phyloP scores from a whole-genome alignment of 2,329 filamentous ascomycete genomes.

The Colletotrichum sidae region DNA sequence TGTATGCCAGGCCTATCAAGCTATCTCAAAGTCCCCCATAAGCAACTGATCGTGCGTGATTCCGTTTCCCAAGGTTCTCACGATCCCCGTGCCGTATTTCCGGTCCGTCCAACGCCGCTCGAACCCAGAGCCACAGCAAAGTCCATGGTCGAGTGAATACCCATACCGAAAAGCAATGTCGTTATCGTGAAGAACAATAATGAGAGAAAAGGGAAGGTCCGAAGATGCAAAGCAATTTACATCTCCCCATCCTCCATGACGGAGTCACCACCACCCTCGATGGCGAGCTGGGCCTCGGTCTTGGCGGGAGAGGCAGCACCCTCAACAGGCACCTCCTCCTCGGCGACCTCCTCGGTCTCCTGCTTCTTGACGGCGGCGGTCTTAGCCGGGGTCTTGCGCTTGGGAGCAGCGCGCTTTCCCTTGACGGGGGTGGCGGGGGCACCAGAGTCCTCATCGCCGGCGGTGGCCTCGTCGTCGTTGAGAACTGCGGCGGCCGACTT shows the following conservation, averaged over 20 bases:
- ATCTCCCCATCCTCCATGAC: constrained; percentile 22
- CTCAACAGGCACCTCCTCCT: constrained; percentile 18
- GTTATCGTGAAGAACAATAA: neutral
- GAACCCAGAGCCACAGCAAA: neutral
- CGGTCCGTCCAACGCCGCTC: neutral
- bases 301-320: neutral
- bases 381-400: constrained; percentile 21
- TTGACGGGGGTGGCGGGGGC: constrained; percentile 29
- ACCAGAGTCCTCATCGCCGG: constrained; percentile 3
- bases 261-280: constrained; percentile 16
- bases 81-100: no score
- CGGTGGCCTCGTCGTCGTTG: neutral
- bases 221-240: neutral
- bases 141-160: neutral
- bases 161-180: neutral
- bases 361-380: neutral
- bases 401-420: constrained; percentile 25
- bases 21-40: no score
- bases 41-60: no score
- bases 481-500: constrained; percentile 13
- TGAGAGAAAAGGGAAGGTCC: neutral
- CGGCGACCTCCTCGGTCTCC: neutral
- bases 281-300: constrained; percentile 28
- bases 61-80: no score
- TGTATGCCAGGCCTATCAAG: no score